Evolutionary conservation across 345 rosid species (phyloP), one percentile per base, ranked within the genome.

Genomic region (Lumnitzera littorea): DNA sequence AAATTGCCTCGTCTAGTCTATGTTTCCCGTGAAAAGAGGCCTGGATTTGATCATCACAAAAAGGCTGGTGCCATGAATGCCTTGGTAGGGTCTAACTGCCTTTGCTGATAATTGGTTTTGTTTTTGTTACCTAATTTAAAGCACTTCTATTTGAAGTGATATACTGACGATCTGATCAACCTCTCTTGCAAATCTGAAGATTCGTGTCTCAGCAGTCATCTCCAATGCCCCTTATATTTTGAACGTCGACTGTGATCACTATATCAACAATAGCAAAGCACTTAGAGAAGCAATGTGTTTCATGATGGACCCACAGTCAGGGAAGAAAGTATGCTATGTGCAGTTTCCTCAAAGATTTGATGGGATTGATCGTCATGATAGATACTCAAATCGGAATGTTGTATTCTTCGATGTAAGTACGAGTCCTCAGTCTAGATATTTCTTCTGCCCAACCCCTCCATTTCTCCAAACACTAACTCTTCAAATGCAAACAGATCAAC

Each of bases 21-120:
- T 71, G 99, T 89, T 63, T 92, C 98, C 72, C 98, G 98, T 80
- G 98, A 92, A 82, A 94, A 94, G 72, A 81, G 99, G 67, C 99
- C 99, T 1, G 97, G 99, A 13, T 94, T 90, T 74, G 99, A 94
- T 14, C 99, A 94, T 69, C 99, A 94, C 60, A 94, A 94, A 66
- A 94, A 94, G 82, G 99, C 99, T 60, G 99, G 97, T 49, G 99
- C 99, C 62, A 94, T 94, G 99, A 94, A 94, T 78, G 59, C 97
- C 49, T 70, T 91, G 85, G 98, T 91, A 70, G 61, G 76, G 20
- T 62, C 41, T 29, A 23, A 16, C 5, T 36, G 13, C 15, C 20
- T 20, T 51, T 11, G 20, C 17, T 7, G 50, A 14, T 57, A 20
- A 15, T 11, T 17, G 17, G 55, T 15, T 27, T 43, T 56, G 12